These are phyloP conservation scores for Yarrowia osloensis DNA, from an alignment of 805 yeast species.

Conservation along the genomic window DNA sequence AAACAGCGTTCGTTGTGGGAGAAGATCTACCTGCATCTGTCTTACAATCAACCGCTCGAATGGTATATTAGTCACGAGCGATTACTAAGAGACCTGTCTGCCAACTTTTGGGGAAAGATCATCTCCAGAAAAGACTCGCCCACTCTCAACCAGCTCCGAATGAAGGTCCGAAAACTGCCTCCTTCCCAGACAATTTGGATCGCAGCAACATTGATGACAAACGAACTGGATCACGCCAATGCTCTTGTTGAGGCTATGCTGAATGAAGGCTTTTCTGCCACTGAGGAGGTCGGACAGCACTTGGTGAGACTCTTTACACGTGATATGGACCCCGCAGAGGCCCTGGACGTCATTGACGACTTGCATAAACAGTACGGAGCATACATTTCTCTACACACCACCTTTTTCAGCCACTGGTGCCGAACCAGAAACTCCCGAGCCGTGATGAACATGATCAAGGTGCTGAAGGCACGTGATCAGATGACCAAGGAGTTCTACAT, in stretches of 20 bases:
- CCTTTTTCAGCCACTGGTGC: conserved; percentile 28
- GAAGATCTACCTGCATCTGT: not conserved
- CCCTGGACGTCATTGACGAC: not conserved
- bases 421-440: not conserved
- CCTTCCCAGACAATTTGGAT: not conserved
- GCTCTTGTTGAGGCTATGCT: not conserved
- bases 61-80: not conserved
- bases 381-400: not conserved
- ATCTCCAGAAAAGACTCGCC: not conserved
- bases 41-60: not conserved
- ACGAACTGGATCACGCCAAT: not conserved
- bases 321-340: not conserved
- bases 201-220: not conserved
- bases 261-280: not conserved
- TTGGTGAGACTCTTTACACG: not conserved
- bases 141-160: not conserved
- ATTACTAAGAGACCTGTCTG: not conserved
- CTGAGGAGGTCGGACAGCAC: not conserved
- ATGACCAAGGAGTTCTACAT: not conserved
- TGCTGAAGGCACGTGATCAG: not conserved
- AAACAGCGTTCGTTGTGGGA: not conserved
- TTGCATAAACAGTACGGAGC: not conserved
- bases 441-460: not conserved
- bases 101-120: not conserved
- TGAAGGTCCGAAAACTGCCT: not conserved